Conservation (phyloP, 495 filamentous ascomycete genomes). For the Filosporella fistucella region DNA sequence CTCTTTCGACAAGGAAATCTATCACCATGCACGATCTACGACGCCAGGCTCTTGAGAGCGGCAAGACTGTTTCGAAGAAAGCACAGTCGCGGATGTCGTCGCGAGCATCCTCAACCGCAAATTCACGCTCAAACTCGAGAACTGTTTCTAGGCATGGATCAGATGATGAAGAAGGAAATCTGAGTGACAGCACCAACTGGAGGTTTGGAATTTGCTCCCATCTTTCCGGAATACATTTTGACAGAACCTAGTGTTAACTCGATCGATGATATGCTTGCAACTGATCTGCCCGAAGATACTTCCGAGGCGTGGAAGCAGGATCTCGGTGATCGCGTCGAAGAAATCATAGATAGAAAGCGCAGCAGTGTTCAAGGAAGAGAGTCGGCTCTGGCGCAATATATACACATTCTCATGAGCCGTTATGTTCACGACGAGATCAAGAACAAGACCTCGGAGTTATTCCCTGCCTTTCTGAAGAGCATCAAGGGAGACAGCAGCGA, state of each 20-base stretch:
- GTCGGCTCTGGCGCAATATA: slow-evolving; percentile 62
- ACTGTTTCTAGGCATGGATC: slow-evolving; percentile 59
- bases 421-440: slow-evolving; percentile 66
- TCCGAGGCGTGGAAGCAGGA: slow-evolving; percentile 60
- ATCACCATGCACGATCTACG: slow-evolving; percentile 69
- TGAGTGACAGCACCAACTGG: slow-evolving; percentile 65
- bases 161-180: slow-evolving; percentile 74
- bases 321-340: slow-evolving; percentile 67
- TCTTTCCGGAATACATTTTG: neutral
- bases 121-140: slow-evolving; percentile 54
- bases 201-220: slow-evolving; percentile 47
- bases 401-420: slow-evolving; percentile 67
- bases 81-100: slow-evolving; percentile 70
- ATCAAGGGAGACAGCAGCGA: slow-evolving; percentile 67
- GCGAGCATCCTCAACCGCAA: slow-evolving; percentile 45
- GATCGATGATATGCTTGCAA: slow-evolving; percentile 37
- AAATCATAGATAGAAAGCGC: slow-evolving; percentile 82
- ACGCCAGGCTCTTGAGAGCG: slow-evolving; percentile 77
- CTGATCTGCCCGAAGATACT: slow-evolving; percentile 31
- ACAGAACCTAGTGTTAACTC: slow-evolving; percentile 30
- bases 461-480: slow-evolving; percentile 67
- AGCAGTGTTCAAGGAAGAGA: slow-evolving; percentile 79
- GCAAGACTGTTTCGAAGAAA: slow-evolving; percentile 91
- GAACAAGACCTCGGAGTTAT: slow-evolving; percentile 55
- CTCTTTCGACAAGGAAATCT: neutral